These are phyloP conservation scores for Botryotinia narcissicola DNA, from an alignment of 2,329 filamentous ascomycete genomes.

Conservation along the genomic window DNA sequence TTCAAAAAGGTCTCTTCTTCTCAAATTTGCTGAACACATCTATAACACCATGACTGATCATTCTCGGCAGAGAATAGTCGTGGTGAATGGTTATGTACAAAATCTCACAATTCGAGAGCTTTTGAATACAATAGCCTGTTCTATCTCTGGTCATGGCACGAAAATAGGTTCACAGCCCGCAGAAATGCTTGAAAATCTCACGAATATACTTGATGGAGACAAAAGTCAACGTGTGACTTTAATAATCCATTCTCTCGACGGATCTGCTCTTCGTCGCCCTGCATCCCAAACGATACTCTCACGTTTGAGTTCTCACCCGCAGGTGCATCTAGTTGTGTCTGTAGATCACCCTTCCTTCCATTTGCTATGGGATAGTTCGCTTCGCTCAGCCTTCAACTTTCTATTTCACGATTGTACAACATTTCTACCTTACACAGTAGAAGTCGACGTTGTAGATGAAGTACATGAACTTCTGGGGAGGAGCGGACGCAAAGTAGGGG, in stretches of 20 bases:
- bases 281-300: conserved; percentile 70
- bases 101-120: conserved; percentile 67
- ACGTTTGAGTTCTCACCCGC: conserved; percentile 70
- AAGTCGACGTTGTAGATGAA: conserved; percentile 83
- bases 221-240: conserved; percentile 56
- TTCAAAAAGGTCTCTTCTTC: conserved; percentile 75
- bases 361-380: conserved; percentile 82
- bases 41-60: conserved; percentile 46
- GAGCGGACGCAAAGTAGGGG: conserved; percentile 74
- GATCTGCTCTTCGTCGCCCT: conserved; percentile 68
- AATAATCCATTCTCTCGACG: conserved; percentile 85
- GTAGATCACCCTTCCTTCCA: conserved; percentile 86
- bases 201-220: conserved; percentile 56
- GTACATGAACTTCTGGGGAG: conserved; percentile 85
- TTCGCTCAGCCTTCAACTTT: conserved; percentile 81
- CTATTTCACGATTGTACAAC: conserved; percentile 94
- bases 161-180: conserved; percentile 53
- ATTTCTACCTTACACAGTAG: conserved; percentile 69
- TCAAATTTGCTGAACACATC: conserved; percentile 70
- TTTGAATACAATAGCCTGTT: conserved; percentile 64
- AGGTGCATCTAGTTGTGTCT: conserved; percentile 72
- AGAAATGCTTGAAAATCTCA: conserved; percentile 65
- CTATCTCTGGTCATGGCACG: conserved; percentile 49
- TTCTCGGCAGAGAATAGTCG: conserved; percentile 58
- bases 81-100: conserved; percentile 82